phyloP scores from a whole-genome alignment of 1,284 basidiomycete genomes.

The Puccinia triticina region DNA sequence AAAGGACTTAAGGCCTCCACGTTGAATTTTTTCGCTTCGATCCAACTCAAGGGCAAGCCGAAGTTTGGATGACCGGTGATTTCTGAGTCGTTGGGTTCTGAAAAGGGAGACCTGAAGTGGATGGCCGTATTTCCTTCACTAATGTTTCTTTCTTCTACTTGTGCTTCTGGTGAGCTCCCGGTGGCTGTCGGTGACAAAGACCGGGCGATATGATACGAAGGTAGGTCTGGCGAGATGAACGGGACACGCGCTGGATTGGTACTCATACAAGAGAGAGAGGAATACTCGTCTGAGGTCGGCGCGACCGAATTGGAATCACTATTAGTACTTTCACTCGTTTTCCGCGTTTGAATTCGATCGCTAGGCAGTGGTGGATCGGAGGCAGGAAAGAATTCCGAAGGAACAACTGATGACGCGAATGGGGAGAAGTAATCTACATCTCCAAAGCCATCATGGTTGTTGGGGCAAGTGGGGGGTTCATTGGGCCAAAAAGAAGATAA shows the following conservation, averaged over 20 bases:
- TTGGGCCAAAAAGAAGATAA: constrained; percentile 32
- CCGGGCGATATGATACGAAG: constrained; percentile 9
- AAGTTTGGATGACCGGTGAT: neutral
- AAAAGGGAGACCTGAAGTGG: constrained; percentile 29
- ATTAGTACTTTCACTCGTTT: constrained; percentile 19
- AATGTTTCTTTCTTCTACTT: neutral
- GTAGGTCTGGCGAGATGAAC: constrained; percentile 16
- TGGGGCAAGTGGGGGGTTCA: neutral
- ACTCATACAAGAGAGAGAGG: constrained; percentile 2
- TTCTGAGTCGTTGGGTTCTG: constrained; percentile 11
- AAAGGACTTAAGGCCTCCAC: constrained; percentile 16
- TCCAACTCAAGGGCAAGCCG: constrained; percentile 22
- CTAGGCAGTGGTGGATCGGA: neutral
- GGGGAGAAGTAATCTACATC: constrained; percentile 14
- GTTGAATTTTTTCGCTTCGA: constrained; percentile 20
- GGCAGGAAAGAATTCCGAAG: constrained; percentile 26
- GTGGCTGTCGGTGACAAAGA: constrained; percentile 4
- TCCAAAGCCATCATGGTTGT: neutral
- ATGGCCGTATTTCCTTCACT: neutral
- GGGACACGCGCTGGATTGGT: neutral
- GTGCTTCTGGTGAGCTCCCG: constrained; percentile 9
- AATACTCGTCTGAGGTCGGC: constrained; percentile 8
- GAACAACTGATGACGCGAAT: constrained; percentile 15
- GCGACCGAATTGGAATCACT: constrained; percentile 25
- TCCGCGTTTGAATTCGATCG: constrained; percentile 21